Evolutionary conservation across 2,329 filamentous ascomycete species (phyloP), one percentile per base, ranked within the genome.

Genomic region (Apiospora kogelbergensis): DNA sequence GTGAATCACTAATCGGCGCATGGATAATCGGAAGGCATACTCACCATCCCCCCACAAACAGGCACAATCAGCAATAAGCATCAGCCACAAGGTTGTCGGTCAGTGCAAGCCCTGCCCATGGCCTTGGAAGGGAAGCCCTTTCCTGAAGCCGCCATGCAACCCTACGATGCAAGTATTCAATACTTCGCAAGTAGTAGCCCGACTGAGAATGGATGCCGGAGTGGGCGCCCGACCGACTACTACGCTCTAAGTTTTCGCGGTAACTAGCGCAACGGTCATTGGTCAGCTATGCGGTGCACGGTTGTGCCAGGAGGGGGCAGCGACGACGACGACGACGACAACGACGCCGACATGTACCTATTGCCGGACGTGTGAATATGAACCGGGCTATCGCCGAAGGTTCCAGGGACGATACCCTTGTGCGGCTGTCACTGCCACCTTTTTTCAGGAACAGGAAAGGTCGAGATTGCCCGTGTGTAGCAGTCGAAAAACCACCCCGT

Each of bases 371-470:
- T 26, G 7, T 20, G 26, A 30, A 57, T 33, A 17, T 6, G 24
- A 57, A 30, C 48, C 26, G 53, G 53, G 30, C 53, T 60, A 13
- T 60, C 30, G 30, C 53, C 20, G 53, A 60, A 37, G 20, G 17
- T n/a, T 13, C 17, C 53, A 60, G 17, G 30, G 53, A n/a, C 26
- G 22, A 11, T 1, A 33, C 53, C 53, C 26, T n/a, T n/a, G 53
- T 20, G 2, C 53, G 37, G 53, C 53, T 60, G 53, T 60, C 53
- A 60, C 30, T 60, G 30, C 53, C 53, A 60, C 53, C 2, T 17
- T 30, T 60, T 60, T 60, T 60, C 53, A 60, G 53, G 53, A 60
- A 60, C 53, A 60, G 53, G 53, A 20, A 60, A 60, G 53, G 53
- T n/a, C 30, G 3, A 60, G 17, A 60, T 37, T n/a, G 53, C 2